Evolutionary conservation across 345 rosid species (phyloP), one percentile per base, ranked within the genome.

Genomic region (Boechera stricta): DNA sequence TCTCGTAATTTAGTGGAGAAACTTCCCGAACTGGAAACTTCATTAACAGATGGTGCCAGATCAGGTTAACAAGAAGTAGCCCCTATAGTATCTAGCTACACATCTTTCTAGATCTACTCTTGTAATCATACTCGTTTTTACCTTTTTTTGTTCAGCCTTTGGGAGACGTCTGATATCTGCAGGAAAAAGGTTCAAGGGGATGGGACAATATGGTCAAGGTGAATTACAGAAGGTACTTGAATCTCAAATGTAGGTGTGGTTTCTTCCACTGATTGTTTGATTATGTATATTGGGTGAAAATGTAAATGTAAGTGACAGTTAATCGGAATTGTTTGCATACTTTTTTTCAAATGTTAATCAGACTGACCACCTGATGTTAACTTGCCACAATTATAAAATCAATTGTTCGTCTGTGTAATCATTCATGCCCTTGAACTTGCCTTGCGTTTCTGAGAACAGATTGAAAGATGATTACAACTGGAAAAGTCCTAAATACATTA

Each of bases 201-300:
- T 91, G 94, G 98, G 98, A 77, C 97, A 86, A 82, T 91, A 88
- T 79, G 97, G 97, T 75, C 84, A 89, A 82, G 98, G 98, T 69
- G 98, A 94, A 82, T 76, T 90, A 64, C 91, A 85, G 61, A 87
- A 87, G 97, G 98, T 94, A 86, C 33, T 36, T 70, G 64, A 33
- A 48, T 72, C 80, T 59, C 6, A 67, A 67, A 64, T 58, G 66
- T 69, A 21, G 47, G 58, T 69, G 54, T 53, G 48, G 75, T 76
- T 47, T 60, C 82, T 80, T 51, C 69, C 5, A 45, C 49, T 45
- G 49, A 13, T 13, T 45, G 16, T 45, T 13, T 45, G 18, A 5
- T 45, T 45, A 5, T 45, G 18, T 45, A 2, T 45, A 45, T 15
- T 45, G 7, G 16, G 60, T 55, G 31, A 29, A 12, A 13, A 29